phyloP scores from a whole-genome alignment of 306 rosid species.

The Acacia melanoxylon region DNA sequence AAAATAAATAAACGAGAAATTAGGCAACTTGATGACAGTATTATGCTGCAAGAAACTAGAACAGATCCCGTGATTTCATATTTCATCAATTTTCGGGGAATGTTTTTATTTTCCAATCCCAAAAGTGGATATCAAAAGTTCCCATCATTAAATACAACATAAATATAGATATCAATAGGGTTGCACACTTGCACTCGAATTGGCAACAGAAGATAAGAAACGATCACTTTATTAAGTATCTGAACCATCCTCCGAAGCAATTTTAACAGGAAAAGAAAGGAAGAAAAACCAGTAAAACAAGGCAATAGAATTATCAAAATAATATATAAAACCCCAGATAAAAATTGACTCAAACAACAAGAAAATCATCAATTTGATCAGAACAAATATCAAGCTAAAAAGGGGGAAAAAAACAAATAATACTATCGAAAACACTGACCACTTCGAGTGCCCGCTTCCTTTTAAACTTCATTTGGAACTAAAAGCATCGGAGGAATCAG shows the following conservation, averaged over 20 bases:
- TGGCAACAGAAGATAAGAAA: not conserved
- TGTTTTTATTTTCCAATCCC: not conserved
- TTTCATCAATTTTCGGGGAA: not conserved
- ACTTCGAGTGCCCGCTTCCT: constrained; percentile 95
- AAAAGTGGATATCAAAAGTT: constrained; percentile 9
- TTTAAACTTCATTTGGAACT: constrained; percentile 82
- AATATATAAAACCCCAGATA: constrained; percentile 37
- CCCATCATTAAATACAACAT: constrained; percentile 12
- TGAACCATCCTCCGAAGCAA: constrained; percentile 25
- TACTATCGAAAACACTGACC: constrained; percentile 54
- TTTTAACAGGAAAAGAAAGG: constrained; percentile 14
- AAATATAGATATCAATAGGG: constrained; percentile 5
- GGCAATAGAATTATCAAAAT: not conserved
- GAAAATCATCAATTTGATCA: constrained; percentile 16
- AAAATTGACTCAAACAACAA: not conserved
- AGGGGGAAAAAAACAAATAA: not conserved
- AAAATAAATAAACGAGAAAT: not conserved
- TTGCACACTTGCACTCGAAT: not conserved
- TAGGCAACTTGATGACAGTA: not conserved
- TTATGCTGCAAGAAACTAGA: not conserved
- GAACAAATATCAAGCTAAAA: not conserved
- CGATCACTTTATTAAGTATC: constrained; percentile 14
- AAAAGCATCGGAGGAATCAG: constrained; percentile 69
- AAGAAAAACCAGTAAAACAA: not conserved
- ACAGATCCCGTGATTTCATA: not conserved